These are phyloP conservation scores for Fusarium sp. DNA, from an alignment of 2,329 filamentous ascomycete species.

Conservation along the genomic window DNA sequence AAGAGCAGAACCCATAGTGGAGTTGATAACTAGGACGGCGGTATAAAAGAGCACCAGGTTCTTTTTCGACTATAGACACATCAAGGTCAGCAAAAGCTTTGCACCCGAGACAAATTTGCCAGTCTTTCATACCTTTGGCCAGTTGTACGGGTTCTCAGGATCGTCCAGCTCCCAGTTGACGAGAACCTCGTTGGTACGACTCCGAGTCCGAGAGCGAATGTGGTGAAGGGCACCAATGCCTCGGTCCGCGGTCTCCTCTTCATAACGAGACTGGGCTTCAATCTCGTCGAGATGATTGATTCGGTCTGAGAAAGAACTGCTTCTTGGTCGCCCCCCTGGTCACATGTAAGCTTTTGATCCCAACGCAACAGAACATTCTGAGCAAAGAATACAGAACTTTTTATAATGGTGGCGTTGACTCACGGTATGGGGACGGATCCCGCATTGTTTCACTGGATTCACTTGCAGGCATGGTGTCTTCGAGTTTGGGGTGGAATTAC, in stretches of 20 bases:
- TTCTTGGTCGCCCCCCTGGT: constrained; percentile 46
- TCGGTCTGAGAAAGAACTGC: constrained; percentile 43
- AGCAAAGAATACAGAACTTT: not conserved
- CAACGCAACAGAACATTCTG: not conserved
- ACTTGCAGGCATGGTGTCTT: constrained; percentile 43
- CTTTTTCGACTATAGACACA: constrained; percentile 65
- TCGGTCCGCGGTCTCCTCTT: constrained; percentile 59
- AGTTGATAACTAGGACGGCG: constrained; percentile 76
- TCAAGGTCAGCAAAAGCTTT: not conserved
- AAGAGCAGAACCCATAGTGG: constrained; percentile 76
- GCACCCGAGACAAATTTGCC: not conserved
- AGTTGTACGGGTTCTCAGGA: constrained; percentile 69
- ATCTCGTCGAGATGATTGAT: constrained; percentile 53
- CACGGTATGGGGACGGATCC: constrained; percentile 47
- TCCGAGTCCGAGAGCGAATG: constrained; percentile 54
- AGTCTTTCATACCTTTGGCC: constrained; percentile 55
- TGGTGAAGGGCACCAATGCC: constrained; percentile 53
- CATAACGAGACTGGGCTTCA: constrained; percentile 60
- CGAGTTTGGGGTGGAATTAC: constrained; percentile 6
- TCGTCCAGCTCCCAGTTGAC: constrained; percentile 65
- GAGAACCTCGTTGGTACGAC: constrained; percentile 53
- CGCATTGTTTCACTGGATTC: constrained; percentile 49
- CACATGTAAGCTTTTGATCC: constrained; percentile 30
- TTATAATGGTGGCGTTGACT: constrained; percentile 29
- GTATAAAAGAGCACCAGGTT: constrained; percentile 67